Percentiles rank a stretch among this genome's conserved stretches.
Conservation (phyloP, 805 yeast species). For the Pichia exigua region DNA sequence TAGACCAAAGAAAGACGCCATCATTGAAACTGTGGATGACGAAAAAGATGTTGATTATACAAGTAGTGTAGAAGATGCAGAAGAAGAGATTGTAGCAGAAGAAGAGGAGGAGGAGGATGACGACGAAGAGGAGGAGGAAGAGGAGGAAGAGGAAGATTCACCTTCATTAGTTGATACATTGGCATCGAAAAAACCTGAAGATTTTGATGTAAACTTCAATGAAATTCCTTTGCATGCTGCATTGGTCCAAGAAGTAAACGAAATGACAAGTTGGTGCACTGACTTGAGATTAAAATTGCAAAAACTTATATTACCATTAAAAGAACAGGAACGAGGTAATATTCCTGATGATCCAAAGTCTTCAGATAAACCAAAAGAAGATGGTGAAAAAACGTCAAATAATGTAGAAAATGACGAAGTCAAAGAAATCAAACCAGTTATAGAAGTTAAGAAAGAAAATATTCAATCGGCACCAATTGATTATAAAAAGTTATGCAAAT, state of each 20-base stretch:
- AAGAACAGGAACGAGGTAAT: constrained; percentile 1
- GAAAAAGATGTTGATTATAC: constrained; percentile 4
- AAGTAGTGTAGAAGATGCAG: constrained; percentile 1
- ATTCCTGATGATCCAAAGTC: neutral
- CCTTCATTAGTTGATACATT: neutral
- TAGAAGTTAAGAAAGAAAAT: neutral
- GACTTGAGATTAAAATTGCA: constrained; percentile 23
- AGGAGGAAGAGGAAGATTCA: neutral
- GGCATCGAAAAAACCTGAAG: constrained; percentile 6
- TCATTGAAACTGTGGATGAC: constrained; percentile 8
- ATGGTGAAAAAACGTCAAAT: neutral
- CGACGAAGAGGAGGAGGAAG: constrained; percentile 8
- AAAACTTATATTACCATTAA: constrained; percentile 15
- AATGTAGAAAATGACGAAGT: neutral
- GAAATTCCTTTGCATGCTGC: constrained; percentile 16
- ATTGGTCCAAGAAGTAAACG: constrained; percentile 17
- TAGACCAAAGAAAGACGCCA: neutral
- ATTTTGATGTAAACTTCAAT: constrained; percentile 16
- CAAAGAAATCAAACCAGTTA: neutral
- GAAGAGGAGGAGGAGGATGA: constrained; percentile 9
- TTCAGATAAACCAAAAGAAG: constrained; percentile 1
- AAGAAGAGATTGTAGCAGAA: constrained; percentile 7
- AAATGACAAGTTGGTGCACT: constrained; percentile 16
- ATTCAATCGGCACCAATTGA: constrained; percentile 11
- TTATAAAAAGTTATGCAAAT: constrained; percentile 16